These are phyloP conservation scores for Bolboschoenus planiculmis DNA, from an alignment of 176 grass and related monocot species.

Conservation along the genomic window DNA sequence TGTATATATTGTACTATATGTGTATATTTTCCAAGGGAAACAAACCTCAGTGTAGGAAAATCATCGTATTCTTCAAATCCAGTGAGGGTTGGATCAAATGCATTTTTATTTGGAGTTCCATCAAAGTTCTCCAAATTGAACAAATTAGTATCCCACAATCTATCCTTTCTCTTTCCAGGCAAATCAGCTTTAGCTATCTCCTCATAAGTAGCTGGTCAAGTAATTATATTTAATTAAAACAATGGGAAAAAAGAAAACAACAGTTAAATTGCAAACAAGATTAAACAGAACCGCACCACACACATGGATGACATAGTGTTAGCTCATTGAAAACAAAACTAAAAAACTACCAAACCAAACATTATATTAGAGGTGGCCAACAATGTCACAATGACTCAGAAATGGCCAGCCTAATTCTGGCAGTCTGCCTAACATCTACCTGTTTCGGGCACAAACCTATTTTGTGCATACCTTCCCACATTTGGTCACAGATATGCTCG, in stretches of 20 bases:
- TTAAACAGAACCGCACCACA: not conserved
- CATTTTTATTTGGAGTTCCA: slow-evolving; percentile 3
- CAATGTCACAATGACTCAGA: not conserved
- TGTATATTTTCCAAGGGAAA: slow-evolving; percentile 17
- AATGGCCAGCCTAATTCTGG: not conserved
- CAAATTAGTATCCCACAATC: slow-evolving; percentile 13
- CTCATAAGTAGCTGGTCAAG: not conserved
- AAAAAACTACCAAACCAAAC: not conserved
- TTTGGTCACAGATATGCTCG: not conserved
- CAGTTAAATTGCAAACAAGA: not conserved
- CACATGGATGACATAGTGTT: not conserved
- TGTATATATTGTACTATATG: not conserved
- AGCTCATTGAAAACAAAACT: not conserved
- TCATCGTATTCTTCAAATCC: slow-evolving; percentile 10
- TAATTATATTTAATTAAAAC: not conserved
- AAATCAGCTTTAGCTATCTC: not conserved
- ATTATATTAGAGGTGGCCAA: not conserved
- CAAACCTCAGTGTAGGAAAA: slow-evolving; percentile 16
- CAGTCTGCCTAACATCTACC: slow-evolving; percentile 5
- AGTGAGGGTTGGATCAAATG: slow-evolving; percentile 4
- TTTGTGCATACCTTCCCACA: slow-evolving; percentile 5
- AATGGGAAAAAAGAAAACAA: not conserved
- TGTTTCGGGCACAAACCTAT: not conserved
- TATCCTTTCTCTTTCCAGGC: not conserved
- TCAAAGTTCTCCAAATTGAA: slow-evolving; percentile 4